Conservation (phyloP, 345 rosid species). For the Kandelia obovata region DNA sequence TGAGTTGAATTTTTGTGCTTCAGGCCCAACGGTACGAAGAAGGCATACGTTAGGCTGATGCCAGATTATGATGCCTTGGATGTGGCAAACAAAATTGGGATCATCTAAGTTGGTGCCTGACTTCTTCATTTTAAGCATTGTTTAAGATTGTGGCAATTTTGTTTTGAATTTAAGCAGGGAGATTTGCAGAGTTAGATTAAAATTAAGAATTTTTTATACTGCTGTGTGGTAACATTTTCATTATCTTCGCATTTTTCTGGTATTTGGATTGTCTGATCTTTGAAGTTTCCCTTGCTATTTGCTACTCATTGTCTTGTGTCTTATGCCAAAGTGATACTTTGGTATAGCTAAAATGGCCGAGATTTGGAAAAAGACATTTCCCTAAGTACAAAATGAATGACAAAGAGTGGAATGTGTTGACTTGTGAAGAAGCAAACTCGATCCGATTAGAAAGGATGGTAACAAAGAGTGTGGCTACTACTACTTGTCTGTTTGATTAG, state of each 20-base stretch:
- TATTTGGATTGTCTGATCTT: neutral
- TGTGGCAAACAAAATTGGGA: slow-evolving; percentile 96
- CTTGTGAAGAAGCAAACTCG: too few relatives aligned
- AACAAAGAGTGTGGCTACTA: too few relatives aligned
- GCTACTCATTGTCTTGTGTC: too few relatives aligned
- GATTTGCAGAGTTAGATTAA: slow-evolving; percentile 6
- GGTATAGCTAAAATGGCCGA: too few relatives aligned
- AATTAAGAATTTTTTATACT: slow-evolving; percentile 7
- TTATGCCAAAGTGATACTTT: too few relatives aligned
- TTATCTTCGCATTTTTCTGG: neutral
- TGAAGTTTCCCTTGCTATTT: neutral
- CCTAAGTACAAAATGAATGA: too few relatives aligned
- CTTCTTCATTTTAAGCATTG: neutral
- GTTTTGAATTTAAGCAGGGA: slow-evolving; percentile 1
- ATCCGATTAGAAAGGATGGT: too few relatives aligned
- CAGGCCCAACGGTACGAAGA: slow-evolving; percentile 97
- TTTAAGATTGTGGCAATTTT: slow-evolving; percentile 10
- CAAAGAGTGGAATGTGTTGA: too few relatives aligned
- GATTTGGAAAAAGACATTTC: too few relatives aligned
- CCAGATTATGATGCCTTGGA: slow-evolving; percentile 93
- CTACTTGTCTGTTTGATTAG: too few relatives aligned
- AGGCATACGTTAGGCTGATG: slow-evolving; percentile 87
- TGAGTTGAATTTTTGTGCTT: neutral
- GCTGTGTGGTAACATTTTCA: slow-evolving; percentile 1
- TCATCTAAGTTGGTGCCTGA: slow-evolving; percentile 45